Conservation (phyloP, 768 basidiomycete species). For the Xanthoconium purpureum region DNA sequence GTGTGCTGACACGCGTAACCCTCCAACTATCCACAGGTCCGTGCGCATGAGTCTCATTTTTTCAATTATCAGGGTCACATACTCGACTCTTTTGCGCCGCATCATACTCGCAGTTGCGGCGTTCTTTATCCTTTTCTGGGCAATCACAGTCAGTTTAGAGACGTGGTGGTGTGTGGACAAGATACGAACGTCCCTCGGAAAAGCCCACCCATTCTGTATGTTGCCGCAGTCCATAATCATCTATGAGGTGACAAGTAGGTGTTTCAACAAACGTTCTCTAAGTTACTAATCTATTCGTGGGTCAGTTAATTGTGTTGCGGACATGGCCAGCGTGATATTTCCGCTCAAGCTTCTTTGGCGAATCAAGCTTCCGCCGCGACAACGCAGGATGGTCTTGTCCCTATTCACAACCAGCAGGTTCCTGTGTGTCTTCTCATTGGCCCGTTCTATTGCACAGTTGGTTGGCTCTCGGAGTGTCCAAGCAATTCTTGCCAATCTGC, state of each 20-base stretch:
- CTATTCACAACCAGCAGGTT: conserved; percentile 10
- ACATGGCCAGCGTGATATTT: neutral
- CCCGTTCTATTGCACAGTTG: neutral
- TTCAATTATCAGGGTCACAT: conserved; percentile 7
- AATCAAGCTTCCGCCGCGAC: conserved; percentile 10
- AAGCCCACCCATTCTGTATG: neutral
- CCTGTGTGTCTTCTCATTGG: conserved; percentile 4
- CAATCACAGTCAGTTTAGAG: conserved; percentile 1
- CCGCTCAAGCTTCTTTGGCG: conserved; percentile 14
- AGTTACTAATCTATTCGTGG: neutral
- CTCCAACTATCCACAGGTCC: conserved; percentile 2
- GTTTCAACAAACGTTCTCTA: neutral
- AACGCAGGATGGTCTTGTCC: conserved; percentile 13
- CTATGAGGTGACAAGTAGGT: conserved; percentile 5
- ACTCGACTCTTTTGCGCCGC: neutral
- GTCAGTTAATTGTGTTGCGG: conserved; percentile 3
- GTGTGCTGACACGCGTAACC: no score
- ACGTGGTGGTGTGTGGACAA: conserved; percentile 5
- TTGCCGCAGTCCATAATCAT: conserved; percentile 1
- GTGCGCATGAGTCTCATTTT: conserved; percentile 16
- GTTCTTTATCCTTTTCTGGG: conserved; percentile 1
- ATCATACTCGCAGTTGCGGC: neutral
- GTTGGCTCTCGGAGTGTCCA: neutral
- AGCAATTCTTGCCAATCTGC: neutral
- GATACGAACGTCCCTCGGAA: no score